phyloP scores from a whole-genome alignment of 192 early-diverging fungal species.

The Entomortierella chlamydospora region DNA sequence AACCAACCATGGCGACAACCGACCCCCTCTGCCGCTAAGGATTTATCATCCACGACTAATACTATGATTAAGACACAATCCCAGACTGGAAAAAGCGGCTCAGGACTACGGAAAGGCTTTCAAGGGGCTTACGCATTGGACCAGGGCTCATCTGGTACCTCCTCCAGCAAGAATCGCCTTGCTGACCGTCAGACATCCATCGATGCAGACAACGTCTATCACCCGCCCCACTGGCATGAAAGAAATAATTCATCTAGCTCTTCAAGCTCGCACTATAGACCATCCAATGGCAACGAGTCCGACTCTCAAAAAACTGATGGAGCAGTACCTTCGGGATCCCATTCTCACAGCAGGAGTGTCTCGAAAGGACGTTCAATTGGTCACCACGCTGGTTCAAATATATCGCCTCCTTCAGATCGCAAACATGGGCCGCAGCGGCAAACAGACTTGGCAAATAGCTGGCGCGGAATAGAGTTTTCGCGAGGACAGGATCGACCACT shows the following conservation, averaged over 20 bases:
- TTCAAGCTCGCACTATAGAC: constrained; percentile 1
- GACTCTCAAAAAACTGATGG: constrained; percentile 27
- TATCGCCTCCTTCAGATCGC: constrained; percentile 15
- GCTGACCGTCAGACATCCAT: constrained; percentile 5
- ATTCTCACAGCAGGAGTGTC: constrained; percentile 7
- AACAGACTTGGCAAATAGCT: constrained; percentile 7
- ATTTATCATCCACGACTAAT: background rate
- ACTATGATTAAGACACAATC: constrained; percentile 5
- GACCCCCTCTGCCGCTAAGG: background rate
- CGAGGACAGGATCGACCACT: background rate
- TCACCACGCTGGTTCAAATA: background rate
- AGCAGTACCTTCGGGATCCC: background rate
- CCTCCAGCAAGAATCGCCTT: background rate
- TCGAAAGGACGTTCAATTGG: constrained; percentile 23
- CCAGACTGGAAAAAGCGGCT: background rate
- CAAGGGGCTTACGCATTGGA: constrained; percentile 1
- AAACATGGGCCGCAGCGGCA: constrained; percentile 11
- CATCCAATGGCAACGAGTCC: constrained; percentile 24
- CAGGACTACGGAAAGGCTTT: background rate
- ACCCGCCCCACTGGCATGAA: constrained; percentile 51
- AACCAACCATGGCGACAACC: constrained; percentile 44
- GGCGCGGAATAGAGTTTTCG: constrained; percentile 3
- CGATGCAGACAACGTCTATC: constrained; percentile 34
- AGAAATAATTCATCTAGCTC: constrained; percentile 22
- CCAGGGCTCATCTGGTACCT: background rate